A percentile compares a stretch with the other conserved stretches of the same genome.
These are phyloP conservation scores for Leptographium galeiforme DNA, from an alignment of 2,329 filamentous ascomycete species.

Conservation along the genomic window DNA sequence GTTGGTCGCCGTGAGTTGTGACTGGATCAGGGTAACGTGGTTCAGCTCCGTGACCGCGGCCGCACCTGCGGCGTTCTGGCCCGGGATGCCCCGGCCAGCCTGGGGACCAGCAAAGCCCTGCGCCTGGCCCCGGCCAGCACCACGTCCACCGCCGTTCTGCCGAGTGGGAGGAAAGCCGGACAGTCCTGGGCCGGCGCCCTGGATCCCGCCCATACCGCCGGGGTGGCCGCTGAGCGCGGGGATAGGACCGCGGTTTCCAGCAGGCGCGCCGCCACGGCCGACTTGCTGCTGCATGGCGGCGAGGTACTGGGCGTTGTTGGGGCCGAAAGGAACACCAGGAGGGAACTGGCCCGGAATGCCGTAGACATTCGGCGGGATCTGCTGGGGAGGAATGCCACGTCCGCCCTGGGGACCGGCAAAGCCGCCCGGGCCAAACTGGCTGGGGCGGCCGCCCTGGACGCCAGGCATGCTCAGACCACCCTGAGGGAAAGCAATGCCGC, in stretches of 20 bases:
- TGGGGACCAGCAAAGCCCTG: slow-evolving; percentile 28
- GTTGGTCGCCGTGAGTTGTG: slow-evolving; percentile 38
- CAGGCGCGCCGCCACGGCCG: slow-evolving; percentile 46
- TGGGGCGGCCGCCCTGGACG: slow-evolving; percentile 69
- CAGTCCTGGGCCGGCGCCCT: slow-evolving; percentile 30
- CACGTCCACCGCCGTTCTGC: slow-evolving; percentile 28
- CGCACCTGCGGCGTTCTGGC: slow-evolving; percentile 10
- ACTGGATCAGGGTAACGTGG: slow-evolving; percentile 34
- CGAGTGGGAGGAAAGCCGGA: slow-evolving; percentile 43
- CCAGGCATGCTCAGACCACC: slow-evolving; percentile 52
- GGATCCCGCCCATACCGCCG: slow-evolving; percentile 45
- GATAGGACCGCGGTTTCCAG: slow-evolving; percentile 59
- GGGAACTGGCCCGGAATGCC: slow-evolving; percentile 69
- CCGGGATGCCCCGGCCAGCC: slow-evolving; percentile 31
- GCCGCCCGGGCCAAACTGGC: slow-evolving; percentile 63
- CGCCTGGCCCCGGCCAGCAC: slow-evolving; percentile 25
- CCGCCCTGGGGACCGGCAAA: slow-evolving; percentile 78
- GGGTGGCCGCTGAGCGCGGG: slow-evolving; percentile 40
- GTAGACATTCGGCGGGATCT: slow-evolving; percentile 80
- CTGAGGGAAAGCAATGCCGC: slow-evolving; percentile 55
- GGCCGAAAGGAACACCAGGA: slow-evolving; percentile 56
- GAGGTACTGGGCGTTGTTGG: slow-evolving; percentile 66
- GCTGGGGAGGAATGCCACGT: slow-evolving; percentile 68
- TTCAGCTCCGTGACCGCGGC: slow-evolving; percentile 24
- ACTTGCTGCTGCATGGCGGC: slow-evolving; percentile 67